Evolutionary conservation across 306 rosid genomes (phyloP), one percentile per base, ranked within the genome.

Genomic region (Citrullus mucosospermus): DNA sequence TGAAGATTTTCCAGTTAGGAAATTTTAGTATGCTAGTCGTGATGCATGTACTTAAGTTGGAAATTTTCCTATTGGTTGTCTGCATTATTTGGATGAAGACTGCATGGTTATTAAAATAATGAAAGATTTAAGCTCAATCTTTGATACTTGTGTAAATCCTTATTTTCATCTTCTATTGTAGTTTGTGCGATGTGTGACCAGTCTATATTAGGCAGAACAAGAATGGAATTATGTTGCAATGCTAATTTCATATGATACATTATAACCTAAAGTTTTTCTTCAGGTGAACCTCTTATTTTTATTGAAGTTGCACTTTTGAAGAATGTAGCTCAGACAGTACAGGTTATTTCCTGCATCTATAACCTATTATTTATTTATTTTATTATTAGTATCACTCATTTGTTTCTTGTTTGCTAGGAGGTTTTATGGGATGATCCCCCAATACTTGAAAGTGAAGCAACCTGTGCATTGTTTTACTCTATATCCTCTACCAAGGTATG

Each of bases 401-500:
- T n/a, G 53, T 80, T 69, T 43, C 54, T 65, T 78, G 55, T 82
- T 53, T 68, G 75, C 20, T 82, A 94, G 98, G 98, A 92, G 80
- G 98, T 94, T 85, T 84, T 92, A 87, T 90, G 96, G 98, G 97
- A 94, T 76, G 89, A 84, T 79, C 98, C 98, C 77, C 98, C 97
- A 54, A 90, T 82, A 79, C 84, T 89, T 20, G 98, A 94, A 82
- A 78, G 78, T 76, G 91, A 94, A 88, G 97, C 98, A 79, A 88
- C 90, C 11, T 87, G 98, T 83, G 98, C 98, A 70, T 78, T 94
- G 86, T 94, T 94, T 80, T 94, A 94, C 86, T 94, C 98, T 65
- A 94, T 94, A 85, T 94, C 98, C 60, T 89, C 98, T 81, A 92
- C 98, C 80, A 97, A 94, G 98, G 98, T 92, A 78, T 81, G 86